Evolutionary conservation across 2,329 filamentous ascomycete species (phyloP).

Genomic region (Pseudocercospora macadamiae): DNA sequence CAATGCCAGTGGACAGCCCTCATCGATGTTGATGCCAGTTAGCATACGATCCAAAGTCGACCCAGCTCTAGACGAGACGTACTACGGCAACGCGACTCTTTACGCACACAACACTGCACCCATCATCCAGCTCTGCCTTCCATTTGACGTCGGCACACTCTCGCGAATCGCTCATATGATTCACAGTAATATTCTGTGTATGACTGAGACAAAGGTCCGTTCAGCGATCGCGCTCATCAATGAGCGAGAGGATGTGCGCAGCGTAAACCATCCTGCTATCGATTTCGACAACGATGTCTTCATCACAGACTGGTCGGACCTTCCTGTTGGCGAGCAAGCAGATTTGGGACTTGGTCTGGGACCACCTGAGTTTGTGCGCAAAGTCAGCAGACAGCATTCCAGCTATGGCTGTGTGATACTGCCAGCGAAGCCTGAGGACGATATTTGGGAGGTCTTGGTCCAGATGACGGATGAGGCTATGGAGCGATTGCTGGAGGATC

Average conservation of each 20-base stretch:
- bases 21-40: conserved; percentile 13
- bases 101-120: conserved; percentile 11
- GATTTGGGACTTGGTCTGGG: conserved; percentile 27
- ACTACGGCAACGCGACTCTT: conserved; percentile 20
- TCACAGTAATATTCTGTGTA: background rate
- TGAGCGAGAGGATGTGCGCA: conserved; percentile 9
- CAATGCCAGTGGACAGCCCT: background rate
- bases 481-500: conserved; percentile 23
- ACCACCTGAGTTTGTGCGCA: conserved; percentile 21
- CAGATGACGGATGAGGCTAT: conserved; percentile 22
- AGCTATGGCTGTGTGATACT: conserved; percentile 23
- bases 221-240: conserved; percentile 27
- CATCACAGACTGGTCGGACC: conserved; percentile 27
- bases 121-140: conserved; percentile 12
- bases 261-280: background rate
- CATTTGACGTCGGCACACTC: conserved; percentile 24
- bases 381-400: conserved; percentile 17
- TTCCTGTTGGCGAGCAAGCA: conserved; percentile 21
- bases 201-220: conserved; percentile 19
- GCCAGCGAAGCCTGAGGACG: conserved; percentile 17
- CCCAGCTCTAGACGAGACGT: conserved; percentile 12
- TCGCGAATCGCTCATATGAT: conserved; percentile 7
- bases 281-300: conserved; percentile 19
- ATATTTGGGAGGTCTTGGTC: conserved; percentile 30
- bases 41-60: conserved; percentile 22